Evolutionary conservation across 2,329 filamentous ascomycete species (phyloP), one percentile per base, ranked within the genome.

Genomic region (Capronia epimyces): DNA sequence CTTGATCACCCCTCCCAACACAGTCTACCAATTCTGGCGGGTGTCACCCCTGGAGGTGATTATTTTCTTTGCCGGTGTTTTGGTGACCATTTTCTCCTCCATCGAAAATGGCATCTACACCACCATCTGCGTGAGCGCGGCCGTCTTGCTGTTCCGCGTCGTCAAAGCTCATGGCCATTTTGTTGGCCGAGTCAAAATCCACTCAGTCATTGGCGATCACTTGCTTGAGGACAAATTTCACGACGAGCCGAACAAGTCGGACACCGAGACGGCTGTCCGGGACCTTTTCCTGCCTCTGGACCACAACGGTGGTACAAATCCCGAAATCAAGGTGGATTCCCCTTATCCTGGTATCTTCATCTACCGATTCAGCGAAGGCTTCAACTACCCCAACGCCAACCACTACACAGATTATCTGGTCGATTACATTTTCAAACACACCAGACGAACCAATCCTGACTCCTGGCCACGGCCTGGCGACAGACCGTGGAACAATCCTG

Each of bases 101-200:
- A 97, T 98, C 55, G 93, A 98, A 66, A 83, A 89, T 63, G 93
- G 91, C 16, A 88, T 98, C 57, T 98, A 98, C 71, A 80, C 82
- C 32, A 95, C 90, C 0, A 84, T 97, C 50, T 76, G 75, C 50
- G 73, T 88, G 7, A 95, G 90, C 0, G 80, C 83, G 2, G 87
- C 82, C 0, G 72, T 97, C 8, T 79, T 95, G 16, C 70, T 97
- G 3, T 94, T 86, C 76, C 86, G 91, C 46, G 80, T 93, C 44
- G 80, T 94, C 57, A 87, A 89, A 65, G 85, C 89, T 1, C 82
- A 81, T 49, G 93, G 93, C 15, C 80, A 83, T 12, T 91, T 97
- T 71, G 78, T 97, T 13, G 91, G 91, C 31, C 80, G 79, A 57
- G 84, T 95, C 56, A 84, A 84, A 61, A 82, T 97, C 15, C 88